Evolutionary conservation across 108 stramenopile genomes (phyloP), one percentile per base, ranked within the genome.

Genomic region (Nitzschia sp.): DNA sequence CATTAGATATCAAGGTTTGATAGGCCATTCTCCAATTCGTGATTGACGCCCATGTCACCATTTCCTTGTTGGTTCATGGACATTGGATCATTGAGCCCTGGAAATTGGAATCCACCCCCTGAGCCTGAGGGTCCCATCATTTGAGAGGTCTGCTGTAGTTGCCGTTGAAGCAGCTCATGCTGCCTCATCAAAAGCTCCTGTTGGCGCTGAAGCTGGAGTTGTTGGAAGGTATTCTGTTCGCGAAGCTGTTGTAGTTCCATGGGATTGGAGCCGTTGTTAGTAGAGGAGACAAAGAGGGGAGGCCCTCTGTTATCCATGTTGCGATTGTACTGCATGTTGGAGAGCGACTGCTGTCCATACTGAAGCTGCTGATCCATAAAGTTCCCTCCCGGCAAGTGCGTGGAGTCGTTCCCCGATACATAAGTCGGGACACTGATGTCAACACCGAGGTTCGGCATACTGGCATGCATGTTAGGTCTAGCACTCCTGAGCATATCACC

Each of bases 101-200:
- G 21, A 12, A 20, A 12, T 58, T 58, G 57, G 15, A 19, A 50
- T 17, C 48, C 48, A 6, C 40, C 12, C 37, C 37, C 29, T n/a
- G 17, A 14, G 56, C 37, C 29, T n/a, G 17, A 14, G 56, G 14
- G 10, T 0, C 41, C 17, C 67, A 57, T 44, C 56, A 57, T 48
- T 21, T 56, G 42, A 34, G 14, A 57, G 51, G 52, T 66, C 21
- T 57, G 54, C 41, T 68, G 56, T 41, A 44, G 26, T 41, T 71
- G 70, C 54, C 66, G 63, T 58, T 59, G 64, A 38, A 57, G 43
- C 9, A 63, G 61, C 34, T 63, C 51, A 42, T 71, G 55, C 37
- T 72, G 71, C 41, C 61, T 43, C 20, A 62, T 19, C 3, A 56
- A 21, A 26, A 69, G 51, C 26, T 69, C 44, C 19, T 60, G 69